Conservation (phyloP, 73 alveolate species). For the Strombidium stylifer region DNA sequence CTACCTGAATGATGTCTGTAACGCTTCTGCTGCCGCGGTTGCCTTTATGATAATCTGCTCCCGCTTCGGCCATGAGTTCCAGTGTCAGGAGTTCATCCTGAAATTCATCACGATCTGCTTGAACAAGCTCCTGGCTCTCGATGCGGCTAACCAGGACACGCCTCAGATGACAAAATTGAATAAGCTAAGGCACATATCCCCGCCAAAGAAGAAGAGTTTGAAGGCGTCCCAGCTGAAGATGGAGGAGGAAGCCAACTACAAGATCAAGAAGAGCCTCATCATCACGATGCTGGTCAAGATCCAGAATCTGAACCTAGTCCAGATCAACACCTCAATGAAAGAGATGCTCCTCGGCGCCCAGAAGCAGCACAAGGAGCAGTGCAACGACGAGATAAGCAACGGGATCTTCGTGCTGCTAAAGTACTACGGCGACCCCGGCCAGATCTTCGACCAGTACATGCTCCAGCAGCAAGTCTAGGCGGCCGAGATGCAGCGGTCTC, state of each 20-base stretch:
- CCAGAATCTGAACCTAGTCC: conserved; percentile 53
- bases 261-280: conserved; percentile 51
- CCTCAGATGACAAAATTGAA: conserved; percentile 11
- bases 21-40: conserved; percentile 66
- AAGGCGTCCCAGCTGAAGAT: conserved; percentile 25
- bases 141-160: too few species aligned
- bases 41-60: conserved; percentile 68
- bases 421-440: conserved; percentile 78
- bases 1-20: conserved; percentile 71
- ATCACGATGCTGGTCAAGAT: conserved; percentile 54
- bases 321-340: conserved; percentile 60
- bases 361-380: conserved; percentile 46
- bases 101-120: conserved; percentile 71
- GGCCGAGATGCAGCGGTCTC: too few species aligned
- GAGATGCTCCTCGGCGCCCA: conserved; percentile 71
- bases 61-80: conserved; percentile 55
- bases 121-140: conserved; percentile 67
- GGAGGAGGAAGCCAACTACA: conserved; percentile 41
- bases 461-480: conserved; percentile 24
- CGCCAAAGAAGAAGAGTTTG: conserved; percentile 35
- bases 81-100: conserved; percentile 74
- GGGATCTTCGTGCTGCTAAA: conserved; percentile 76
- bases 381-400: conserved; percentile 50
- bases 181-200: not conserved
- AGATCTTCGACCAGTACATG: conserved; percentile 42